Base-by-base conservation (phyloP, 805 yeast species). In the Lachancea thermotolerans region DNA sequence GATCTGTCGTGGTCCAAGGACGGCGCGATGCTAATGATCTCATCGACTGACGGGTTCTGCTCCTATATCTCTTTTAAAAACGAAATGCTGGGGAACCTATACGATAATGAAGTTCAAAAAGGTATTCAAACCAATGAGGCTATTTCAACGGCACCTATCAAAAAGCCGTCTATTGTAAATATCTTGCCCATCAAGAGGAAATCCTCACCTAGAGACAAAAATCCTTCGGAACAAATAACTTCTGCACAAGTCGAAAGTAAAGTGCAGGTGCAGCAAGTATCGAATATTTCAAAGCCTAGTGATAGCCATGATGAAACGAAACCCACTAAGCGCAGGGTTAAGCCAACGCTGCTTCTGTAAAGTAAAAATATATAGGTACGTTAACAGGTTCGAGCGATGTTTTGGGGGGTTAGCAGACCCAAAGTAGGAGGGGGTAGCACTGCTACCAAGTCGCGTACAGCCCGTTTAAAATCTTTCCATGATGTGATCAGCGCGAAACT, bases 31-130 rank as follows among this genome's bases (percentile, higher is more conserved):
- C 64, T 93, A 14, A 69, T 91, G 54, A 71, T 85, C 18, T 80
- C 95, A 6, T 85, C 96, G 0, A 85, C 95, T 0, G 99, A 93
- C 62, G 98, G 98, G 15, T 91, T 89, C 61, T 84, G 96, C 52
- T 83, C 96, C 1, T 74, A 74, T 37, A 62, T 90, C 1, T 63
- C 69, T 6, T 75, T 88, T 39, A 74, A 74, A 4, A 62, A 66
- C 1, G 73, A 66, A 2, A 70, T 78, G 10, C 69, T 87, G 30
- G 96, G 96, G 1, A 7, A 41, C 10, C 15, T 16, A 12, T 45
- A 35, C 37, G 25, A 10, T 15, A 27, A 27, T 4, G 17, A 25
- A 29, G 4, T 21, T 21, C 25, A 21, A 21, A 21, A 21, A 21
- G 25, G 25, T 7, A 4, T 7, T 7, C 4, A 21, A 21, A 21